phyloP scores from a whole-genome alignment of 768 basidiomycete genomes.

The Dendrothele bispora region DNA sequence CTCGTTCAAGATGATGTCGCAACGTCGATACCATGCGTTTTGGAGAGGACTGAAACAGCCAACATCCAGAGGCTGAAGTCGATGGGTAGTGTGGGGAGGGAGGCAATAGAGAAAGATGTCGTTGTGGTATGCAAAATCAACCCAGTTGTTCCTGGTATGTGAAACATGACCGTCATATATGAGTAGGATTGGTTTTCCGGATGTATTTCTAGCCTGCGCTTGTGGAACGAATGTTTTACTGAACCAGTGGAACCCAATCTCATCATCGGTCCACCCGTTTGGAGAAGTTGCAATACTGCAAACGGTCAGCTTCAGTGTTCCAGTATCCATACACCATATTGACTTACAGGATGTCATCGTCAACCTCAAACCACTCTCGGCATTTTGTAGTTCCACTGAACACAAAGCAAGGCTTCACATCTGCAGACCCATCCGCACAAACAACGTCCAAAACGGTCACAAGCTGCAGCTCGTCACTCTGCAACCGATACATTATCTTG shows the following conservation, averaged over 20 bases:
- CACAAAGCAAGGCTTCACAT: conserved; percentile 31
- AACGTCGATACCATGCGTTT: conserved; percentile 23
- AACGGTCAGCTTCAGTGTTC: not conserved
- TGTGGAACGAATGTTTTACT: not conserved
- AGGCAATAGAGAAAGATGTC: conserved; percentile 31
- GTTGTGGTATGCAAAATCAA: conserved; percentile 23
- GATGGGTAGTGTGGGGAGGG: conserved; percentile 41
- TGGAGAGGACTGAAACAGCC: conserved; percentile 34
- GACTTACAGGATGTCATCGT: conserved; percentile 21
- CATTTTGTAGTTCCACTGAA: conserved; percentile 27
- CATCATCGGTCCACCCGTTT: conserved; percentile 44
- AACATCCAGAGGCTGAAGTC: conserved; percentile 43
- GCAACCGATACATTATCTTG: conserved; percentile 17
- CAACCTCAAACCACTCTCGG: conserved; percentile 24
- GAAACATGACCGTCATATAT: conserved; percentile 45
- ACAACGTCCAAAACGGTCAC: conserved; percentile 41
- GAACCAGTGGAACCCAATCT: conserved; percentile 27
- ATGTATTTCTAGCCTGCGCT: conserved; percentile 28
- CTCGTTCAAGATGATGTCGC: conserved; percentile 17
- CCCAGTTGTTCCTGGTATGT: conserved; percentile 28
- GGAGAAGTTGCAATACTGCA: conserved; percentile 30
- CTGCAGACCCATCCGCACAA: conserved; percentile 30
- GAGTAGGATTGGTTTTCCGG: conserved; percentile 32
- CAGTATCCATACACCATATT: not conserved
- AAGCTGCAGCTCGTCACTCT: conserved; percentile 36